Conservation (phyloP, 768 basidiomycete species). For the Leccinum arenicola region DNA sequence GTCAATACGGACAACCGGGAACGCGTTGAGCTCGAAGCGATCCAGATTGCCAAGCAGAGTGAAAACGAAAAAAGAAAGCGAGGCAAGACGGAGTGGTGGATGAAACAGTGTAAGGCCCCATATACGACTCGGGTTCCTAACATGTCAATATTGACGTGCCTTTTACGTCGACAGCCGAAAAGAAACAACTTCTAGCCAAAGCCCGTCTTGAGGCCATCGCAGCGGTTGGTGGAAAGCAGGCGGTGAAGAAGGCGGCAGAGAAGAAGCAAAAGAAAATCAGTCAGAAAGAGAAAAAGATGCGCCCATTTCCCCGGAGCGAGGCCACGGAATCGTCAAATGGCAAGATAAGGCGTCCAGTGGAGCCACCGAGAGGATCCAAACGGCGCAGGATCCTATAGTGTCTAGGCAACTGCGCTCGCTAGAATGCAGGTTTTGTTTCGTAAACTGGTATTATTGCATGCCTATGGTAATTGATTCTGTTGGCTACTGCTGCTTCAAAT, state of each 20-base stretch:
- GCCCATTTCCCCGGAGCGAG: slow-evolving; percentile 53
- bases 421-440: background rate
- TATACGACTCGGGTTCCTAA: background rate
- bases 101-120: slow-evolving; percentile 69
- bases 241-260: slow-evolving; percentile 84
- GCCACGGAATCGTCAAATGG: slow-evolving; percentile 9
- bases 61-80: slow-evolving; percentile 59
- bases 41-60: slow-evolving; percentile 44
- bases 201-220: slow-evolving; percentile 81
- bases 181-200: slow-evolving; percentile 67
- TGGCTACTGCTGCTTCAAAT: slow-evolving; percentile 27
- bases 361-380: slow-evolving; percentile 12
- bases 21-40: slow-evolving; percentile 65
- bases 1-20: slow-evolving; percentile 73
- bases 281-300: slow-evolving; percentile 85
- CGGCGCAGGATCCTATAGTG: slow-evolving; percentile 22
- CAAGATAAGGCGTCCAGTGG: slow-evolving; percentile 17
- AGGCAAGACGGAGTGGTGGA: slow-evolving; percentile 82
- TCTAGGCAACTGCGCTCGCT: background rate
- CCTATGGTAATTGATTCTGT: slow-evolving; percentile 29
- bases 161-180: slow-evolving; percentile 55
- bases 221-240: slow-evolving; percentile 69
- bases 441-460: slow-evolving; percentile 25
- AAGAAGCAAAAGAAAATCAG: slow-evolving; percentile 85
- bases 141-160: background rate